Evolutionary conservation across 2,329 filamentous ascomycete genomes (phyloP), one percentile per base, ranked within the genome.

Genomic region (Ophiostoma sp.): DNA sequence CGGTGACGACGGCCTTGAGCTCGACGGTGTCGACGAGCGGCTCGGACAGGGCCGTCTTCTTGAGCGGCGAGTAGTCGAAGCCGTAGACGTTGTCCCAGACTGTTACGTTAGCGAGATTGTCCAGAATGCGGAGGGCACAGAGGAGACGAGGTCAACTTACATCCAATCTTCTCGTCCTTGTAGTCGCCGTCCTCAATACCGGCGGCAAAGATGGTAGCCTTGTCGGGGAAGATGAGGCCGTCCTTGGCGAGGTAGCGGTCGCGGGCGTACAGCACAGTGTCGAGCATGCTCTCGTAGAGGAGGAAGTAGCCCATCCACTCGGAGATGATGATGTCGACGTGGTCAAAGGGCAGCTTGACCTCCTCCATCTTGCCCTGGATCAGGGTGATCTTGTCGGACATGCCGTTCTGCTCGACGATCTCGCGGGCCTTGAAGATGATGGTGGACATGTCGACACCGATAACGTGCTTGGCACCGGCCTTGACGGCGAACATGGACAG

Each of bases 291-390:
- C 87, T 99, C 95, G 81, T 99, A 99, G 71, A 99, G 88, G 67
- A 99, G 83, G 84, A 98, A 98, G 83, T 99, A 99, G 45, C 95
- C 95, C 95, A 99, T 99, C 95, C 95, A 99, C 84, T 99, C 95
- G 1, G 94, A 98, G 78, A 99, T 96, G 81, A 99, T 99, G 78
- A 99, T 99, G 77, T 99, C 95, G 73, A 99, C 95, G 81, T 98
- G 91, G 76, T 92, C 90, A 80, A 90, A 97, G 27, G 95, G 95
- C 71, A 99, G 84, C 76, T 90, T 84, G 63, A 99, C 93, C 82
- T 99, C 95, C 83, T 99, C 95, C 95, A 99, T 99, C 87, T 99
- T 99, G 78, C 95, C 95, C 83, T 98, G 95, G 72, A 99, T 87
- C 70, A 99, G 87, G 67, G 95, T 98, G 79, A 99, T 97, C 86